Conservation (phyloP, 345 rosid genomes). For the Psidium guajava region DNA sequence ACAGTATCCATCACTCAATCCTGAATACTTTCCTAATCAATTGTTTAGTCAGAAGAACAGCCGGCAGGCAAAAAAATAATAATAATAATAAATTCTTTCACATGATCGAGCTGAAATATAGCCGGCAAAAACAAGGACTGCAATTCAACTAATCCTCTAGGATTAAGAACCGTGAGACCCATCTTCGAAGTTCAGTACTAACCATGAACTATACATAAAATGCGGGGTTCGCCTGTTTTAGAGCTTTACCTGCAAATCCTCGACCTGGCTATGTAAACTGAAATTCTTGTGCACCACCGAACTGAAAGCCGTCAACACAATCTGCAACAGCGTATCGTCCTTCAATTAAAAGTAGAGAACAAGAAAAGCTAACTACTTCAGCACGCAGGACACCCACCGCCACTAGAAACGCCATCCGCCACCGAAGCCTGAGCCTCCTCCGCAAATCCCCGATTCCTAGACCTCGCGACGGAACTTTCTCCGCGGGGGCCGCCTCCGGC, state of each 20-base stretch:
- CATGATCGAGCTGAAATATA: not conserved
- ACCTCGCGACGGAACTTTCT: not conserved
- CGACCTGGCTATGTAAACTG: conserved; percentile 33
- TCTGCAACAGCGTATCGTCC: conserved; percentile 20
- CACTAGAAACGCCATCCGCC: conserved; percentile 26
- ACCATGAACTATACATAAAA: not conserved
- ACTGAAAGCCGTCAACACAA: conserved; percentile 31
- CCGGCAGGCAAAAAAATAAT: not conserved
- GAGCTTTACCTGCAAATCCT: conserved; percentile 35
- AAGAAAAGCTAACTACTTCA: not conserved
- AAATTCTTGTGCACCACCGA: conserved; percentile 47
- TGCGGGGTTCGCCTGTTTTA: not conserved
- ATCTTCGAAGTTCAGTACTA: not conserved
- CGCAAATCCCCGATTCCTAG: not conserved
- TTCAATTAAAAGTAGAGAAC: not conserved
- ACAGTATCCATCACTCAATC: not conserved
- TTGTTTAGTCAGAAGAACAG: not conserved
- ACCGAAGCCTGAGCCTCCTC: conserved; percentile 20
- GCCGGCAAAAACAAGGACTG: not conserved
- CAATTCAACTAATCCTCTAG: not conserved
- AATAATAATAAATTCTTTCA: not conserved
- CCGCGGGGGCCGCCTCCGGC: not conserved
- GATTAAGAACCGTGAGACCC: not conserved
- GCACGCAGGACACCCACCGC: conserved; percentile 19
- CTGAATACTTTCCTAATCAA: not conserved